Base-by-base conservation (phyloP, 306 rosid species). In the Senna siamea region DNA sequence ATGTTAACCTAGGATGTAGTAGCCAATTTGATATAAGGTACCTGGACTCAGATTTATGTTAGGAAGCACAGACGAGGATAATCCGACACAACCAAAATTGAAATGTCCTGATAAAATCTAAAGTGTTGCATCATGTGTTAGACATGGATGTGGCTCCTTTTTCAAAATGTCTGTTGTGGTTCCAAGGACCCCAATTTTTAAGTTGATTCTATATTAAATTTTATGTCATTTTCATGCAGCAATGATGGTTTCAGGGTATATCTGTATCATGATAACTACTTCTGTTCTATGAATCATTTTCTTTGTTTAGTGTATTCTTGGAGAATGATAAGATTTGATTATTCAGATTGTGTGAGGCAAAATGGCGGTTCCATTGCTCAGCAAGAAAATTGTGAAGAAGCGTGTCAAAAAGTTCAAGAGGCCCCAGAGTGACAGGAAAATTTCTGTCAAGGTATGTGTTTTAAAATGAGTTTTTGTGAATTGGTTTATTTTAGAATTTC, bases 331-430 rank as follows among this genome's bases (percentile, higher is more conserved):
- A 44, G 20, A 2, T 68, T 10, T 28, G 13, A 1, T 72, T 26
- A 66, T 51, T 59, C 44, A 32, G 43, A 22, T 74, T 50, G 48
- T 19, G 15, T 72, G 73, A 84, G 84, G 37, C 44, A 59, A 74
- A 70, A 83, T 88, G 89, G 92, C 88, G 3, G 92, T 83, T 73
- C 92, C 92, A 30, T 52, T 88, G 85, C 73, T 88, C 35, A 83
- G 70, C 67, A 88, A 88, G 86, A 82, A 76, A 70, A 83, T 88
- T 76, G 88, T 88, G 59, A 88, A 88, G 92, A 88, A 88, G 88
- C 92, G 89, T 30, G 85, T 79, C 79, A 83, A 81, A 78, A 69
- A 81, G 66, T 88, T 88, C 73, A 83, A 78, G 81, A 74, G 88
- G 78, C 92, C 89, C 26, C 92, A 88, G 38, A 55, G 89, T 47